Evolutionary conservation across 2,329 filamentous ascomycete genomes (phyloP).

Genomic region (Colletotrichum shisoi): DNA sequence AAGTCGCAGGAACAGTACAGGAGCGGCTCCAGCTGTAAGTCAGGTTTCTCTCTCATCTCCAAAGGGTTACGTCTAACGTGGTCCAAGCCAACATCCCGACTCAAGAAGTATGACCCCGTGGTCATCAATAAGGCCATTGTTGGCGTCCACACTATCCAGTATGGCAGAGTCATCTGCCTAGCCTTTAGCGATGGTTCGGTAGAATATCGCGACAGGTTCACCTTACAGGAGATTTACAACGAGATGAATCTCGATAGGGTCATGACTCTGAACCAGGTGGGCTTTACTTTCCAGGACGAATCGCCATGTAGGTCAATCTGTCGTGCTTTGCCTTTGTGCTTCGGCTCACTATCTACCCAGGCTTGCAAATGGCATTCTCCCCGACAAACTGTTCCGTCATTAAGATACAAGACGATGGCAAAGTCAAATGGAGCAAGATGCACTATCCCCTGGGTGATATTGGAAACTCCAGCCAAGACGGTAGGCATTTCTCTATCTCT

Average conservation of each 20-base stretch:
- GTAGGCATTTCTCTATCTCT: conserved; percentile 47
- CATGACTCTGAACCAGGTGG: conserved; percentile 75
- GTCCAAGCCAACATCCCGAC: conserved; percentile 46
- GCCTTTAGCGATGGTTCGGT: conserved; percentile 81
- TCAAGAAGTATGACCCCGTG: conserved; percentile 74
- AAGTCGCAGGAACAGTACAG: conserved; percentile 63
- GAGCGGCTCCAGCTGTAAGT: conserved; percentile 36
- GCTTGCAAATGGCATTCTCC: conserved; percentile 67
- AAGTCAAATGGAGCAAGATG: conserved; percentile 66
- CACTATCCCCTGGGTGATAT: conserved; percentile 60
- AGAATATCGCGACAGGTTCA: conserved; percentile 79
- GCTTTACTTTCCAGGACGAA: conserved; percentile 74
- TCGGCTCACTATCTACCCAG: conserved; percentile 46
- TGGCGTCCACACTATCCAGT: conserved; percentile 71
- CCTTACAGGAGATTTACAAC: conserved; percentile 72
- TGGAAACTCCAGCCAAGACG: conserved; percentile 57
- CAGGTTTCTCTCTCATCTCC: conserved; percentile 30
- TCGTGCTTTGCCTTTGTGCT: neutral
- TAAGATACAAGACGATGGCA: conserved; percentile 66
- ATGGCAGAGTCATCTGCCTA: conserved; percentile 75
- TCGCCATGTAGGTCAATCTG: conserved; percentile 64
- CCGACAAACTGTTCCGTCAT: conserved; percentile 67
- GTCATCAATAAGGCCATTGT: conserved; percentile 75
- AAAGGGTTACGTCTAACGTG: conserved; percentile 35
- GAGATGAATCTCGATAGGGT: conserved; percentile 71